Conservation (phyloP, 306 rosid species). For the Alnus glutinosa region DNA sequence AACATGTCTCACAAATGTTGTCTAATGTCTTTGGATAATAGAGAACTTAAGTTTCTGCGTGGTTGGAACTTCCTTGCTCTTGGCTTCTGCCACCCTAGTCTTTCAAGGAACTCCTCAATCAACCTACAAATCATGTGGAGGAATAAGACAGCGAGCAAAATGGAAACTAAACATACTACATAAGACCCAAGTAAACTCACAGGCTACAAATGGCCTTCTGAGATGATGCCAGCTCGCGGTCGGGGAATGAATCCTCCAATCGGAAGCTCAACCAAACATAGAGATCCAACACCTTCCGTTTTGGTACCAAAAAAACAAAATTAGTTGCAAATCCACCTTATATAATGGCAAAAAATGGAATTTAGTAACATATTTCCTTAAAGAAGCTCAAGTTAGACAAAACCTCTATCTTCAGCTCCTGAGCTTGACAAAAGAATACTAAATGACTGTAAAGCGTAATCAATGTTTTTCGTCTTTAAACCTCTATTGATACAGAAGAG, state of each 20-base stretch:
- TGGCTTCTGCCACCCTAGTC: constrained; percentile 74
- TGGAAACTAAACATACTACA: background rate
- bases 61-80: constrained; percentile 36
- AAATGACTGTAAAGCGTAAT: background rate
- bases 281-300: constrained; percentile 86
- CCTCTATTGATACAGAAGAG: background rate
- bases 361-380: constrained; percentile 16
- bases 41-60: constrained; percentile 30
- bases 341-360: constrained; percentile 11
- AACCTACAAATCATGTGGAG: constrained; percentile 48
- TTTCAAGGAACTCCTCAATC: constrained; percentile 85
- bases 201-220: constrained; percentile 83
- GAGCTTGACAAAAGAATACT: background rate
- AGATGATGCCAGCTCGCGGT: constrained; percentile 67
- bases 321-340: constrained; percentile 12
- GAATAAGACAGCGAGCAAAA: constrained; percentile 3
- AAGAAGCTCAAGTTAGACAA: constrained; percentile 13
- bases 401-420: background rate
- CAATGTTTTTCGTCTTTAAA: background rate
- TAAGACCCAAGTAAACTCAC: constrained; percentile 44
- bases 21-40: constrained; percentile 29
- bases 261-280: constrained; percentile 95
- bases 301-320: constrained; percentile 28
- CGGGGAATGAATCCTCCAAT: constrained; percentile 86
- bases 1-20: constrained; percentile 26